phyloP scores from a whole-genome alignment of 2,329 filamentous ascomycete species.

The Chaetomiaceae sp. region DNA sequence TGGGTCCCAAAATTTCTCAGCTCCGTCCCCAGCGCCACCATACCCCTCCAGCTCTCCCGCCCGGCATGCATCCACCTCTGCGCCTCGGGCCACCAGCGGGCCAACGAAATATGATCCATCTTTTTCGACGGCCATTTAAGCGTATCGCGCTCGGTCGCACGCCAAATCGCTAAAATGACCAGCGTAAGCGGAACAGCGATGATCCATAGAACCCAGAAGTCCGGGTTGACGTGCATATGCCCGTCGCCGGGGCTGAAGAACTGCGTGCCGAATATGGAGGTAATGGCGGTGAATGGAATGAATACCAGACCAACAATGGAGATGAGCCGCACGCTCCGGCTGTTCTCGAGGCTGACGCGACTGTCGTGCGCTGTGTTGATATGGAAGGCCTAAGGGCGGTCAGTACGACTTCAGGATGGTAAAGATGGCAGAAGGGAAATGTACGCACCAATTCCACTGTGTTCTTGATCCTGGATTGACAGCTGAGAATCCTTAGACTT shows the following conservation, averaged over 20 bases:
- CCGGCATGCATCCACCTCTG: no score
- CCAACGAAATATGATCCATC: no score
- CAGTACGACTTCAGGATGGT: no score
- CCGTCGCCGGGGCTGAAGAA: constrained; percentile 4
- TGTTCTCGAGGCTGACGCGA: constrained; percentile 9
- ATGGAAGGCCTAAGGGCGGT: constrained; percentile 7
- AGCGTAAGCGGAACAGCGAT: constrained; percentile 8
- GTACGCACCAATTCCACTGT: constrained; percentile 4
- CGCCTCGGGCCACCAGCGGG: no score
- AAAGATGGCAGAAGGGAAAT: neutral
- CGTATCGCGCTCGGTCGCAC: neutral
- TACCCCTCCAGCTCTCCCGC: no score
- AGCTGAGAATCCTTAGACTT: constrained; percentile 2
- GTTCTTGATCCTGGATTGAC: constrained; percentile 10
- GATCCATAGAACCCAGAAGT: constrained; percentile 11
- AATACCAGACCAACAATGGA: constrained; percentile 14
- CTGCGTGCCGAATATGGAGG: constrained; percentile 13
- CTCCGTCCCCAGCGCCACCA: no score
- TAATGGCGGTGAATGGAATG: constrained; percentile 11
- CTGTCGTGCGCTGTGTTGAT: constrained; percentile 8
- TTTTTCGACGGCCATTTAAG: neutral
- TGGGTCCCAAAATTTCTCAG: no score
- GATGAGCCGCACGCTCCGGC: constrained; percentile 12
- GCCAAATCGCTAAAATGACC: constrained; percentile 2
- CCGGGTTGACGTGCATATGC: constrained; percentile 9